These are phyloP conservation scores for Posidonia australis DNA, from an alignment of 106 monocot species.

Conservation along the genomic window DNA sequence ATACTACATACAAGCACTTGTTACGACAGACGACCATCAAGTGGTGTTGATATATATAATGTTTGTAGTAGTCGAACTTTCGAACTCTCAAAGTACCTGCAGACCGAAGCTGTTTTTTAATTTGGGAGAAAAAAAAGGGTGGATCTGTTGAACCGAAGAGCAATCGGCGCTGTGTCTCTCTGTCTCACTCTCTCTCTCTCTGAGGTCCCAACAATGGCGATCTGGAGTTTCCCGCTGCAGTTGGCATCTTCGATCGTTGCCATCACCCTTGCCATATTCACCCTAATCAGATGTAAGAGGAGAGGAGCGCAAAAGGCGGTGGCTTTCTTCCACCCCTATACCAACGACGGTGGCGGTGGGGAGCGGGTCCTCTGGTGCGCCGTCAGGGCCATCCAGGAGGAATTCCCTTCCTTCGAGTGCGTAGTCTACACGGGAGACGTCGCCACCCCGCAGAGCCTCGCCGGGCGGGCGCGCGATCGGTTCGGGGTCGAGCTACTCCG, in stretches of 20 bases:
- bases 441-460: constrained; percentile 48
- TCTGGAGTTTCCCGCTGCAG: constrained; percentile 1
- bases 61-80: too few species aligned
- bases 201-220: not conserved
- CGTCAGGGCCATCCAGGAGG: constrained; percentile 67
- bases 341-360: constrained; percentile 92
- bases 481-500: constrained; percentile 71
- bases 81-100: too few species aligned
- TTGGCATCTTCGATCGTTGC: not conserved
- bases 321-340: constrained; percentile 95
- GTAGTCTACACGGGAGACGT: constrained; percentile 70
- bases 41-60: too few species aligned
- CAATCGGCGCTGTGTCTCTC: too few species aligned
- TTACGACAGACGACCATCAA: too few species aligned
- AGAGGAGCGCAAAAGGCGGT: constrained; percentile 21
- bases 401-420: constrained; percentile 43
- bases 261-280: not conserved
- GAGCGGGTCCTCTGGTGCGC: constrained; percentile 98
- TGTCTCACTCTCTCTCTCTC: not conserved
- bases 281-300: constrained; percentile 16
- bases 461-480: constrained; percentile 54
- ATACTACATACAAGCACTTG: too few species aligned
- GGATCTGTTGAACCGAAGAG: too few species aligned
- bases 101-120: too few species aligned
- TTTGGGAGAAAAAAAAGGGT: too few species aligned